These are phyloP conservation scores for Sarocladium strictum DNA, from an alignment of 2,329 filamentous ascomycete genomes.

Conservation along the genomic window DNA sequence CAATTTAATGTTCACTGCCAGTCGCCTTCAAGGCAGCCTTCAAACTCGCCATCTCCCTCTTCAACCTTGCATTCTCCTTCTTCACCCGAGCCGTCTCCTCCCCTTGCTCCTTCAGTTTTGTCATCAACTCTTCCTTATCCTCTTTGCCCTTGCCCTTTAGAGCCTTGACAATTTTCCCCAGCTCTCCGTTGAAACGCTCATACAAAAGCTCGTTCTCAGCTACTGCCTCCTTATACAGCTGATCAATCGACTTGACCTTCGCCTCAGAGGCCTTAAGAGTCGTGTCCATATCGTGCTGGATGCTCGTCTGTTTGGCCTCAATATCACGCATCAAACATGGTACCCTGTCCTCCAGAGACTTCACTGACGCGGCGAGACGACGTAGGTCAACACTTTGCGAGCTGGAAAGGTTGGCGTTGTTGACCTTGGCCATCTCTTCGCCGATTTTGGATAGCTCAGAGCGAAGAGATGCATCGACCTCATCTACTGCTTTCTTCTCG, in stretches of 20 bases:
- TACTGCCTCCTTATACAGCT: conserved; percentile 79
- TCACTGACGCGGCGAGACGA: conserved; percentile 51
- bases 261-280: conserved; percentile 68
- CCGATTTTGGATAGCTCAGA: conserved; percentile 75
- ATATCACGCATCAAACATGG: conserved; percentile 54
- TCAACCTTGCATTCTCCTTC: conserved; percentile 80
- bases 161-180: conserved; percentile 74
- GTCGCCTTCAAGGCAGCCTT: conserved; percentile 47
- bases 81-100: conserved; percentile 74
- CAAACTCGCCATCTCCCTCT: conserved; percentile 72
- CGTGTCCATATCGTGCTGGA: conserved; percentile 66
- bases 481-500: conserved; percentile 69
- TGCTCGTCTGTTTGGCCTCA: conserved; percentile 51
- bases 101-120: conserved; percentile 62
- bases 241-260: conserved; percentile 77
- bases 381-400: conserved; percentile 35
- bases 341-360: conserved; percentile 62
- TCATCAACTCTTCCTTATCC: conserved; percentile 72
- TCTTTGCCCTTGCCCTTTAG: conserved; percentile 67
- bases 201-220: conserved; percentile 92
- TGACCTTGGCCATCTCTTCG: conserved; percentile 65
- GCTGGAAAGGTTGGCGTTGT: conserved; percentile 26
- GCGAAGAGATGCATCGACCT: conserved; percentile 63
- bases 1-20: conserved; percentile 21
- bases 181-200: conserved; percentile 84